These are phyloP conservation scores for Collybiopsis confluens DNA, from an alignment of 768 basidiomycete species.

Conservation along the genomic window DNA sequence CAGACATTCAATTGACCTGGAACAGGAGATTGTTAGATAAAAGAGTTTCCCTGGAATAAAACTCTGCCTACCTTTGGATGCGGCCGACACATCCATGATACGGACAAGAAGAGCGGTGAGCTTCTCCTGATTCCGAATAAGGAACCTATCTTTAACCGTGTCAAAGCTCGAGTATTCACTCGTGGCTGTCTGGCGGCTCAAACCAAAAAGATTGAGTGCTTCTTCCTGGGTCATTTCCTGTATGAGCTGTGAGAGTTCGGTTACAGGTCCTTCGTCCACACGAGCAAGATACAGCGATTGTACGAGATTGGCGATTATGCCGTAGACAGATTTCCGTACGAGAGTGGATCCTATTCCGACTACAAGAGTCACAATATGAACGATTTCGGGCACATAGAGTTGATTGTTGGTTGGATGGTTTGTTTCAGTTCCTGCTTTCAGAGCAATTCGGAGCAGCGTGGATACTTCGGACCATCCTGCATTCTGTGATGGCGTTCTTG, in stretches of 20 bases:
- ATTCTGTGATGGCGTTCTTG: conserved; percentile 64
- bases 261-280: conserved; percentile 52
- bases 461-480: conserved; percentile 79
- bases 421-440: conserved; percentile 68
- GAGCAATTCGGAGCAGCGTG: conserved; percentile 69
- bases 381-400: conserved; percentile 77
- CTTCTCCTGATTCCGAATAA: conserved; percentile 62
- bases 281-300: conserved; percentile 67
- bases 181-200: conserved; percentile 56
- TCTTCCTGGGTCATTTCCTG: conserved; percentile 54
- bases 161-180: conserved; percentile 67
- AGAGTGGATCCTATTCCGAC: conserved; percentile 69
- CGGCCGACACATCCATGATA: conserved; percentile 60
- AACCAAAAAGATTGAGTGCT: conserved; percentile 68
- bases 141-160: conserved; percentile 44
- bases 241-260: conserved; percentile 60
- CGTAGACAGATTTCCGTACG: conserved; percentile 79
- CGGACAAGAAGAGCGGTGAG: conserved; percentile 60
- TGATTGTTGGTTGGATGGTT: conserved; percentile 49
- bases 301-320: conserved; percentile 75
- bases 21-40: conserved; percentile 1
- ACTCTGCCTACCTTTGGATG: conserved; percentile 55
- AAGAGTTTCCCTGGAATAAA: neutral
- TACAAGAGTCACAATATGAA: conserved; percentile 76
- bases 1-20: conserved; percentile 79